These are phyloP conservation scores for Begonia masoniana DNA, from an alignment of 306 rosid genomes.

Conservation along the genomic window DNA sequence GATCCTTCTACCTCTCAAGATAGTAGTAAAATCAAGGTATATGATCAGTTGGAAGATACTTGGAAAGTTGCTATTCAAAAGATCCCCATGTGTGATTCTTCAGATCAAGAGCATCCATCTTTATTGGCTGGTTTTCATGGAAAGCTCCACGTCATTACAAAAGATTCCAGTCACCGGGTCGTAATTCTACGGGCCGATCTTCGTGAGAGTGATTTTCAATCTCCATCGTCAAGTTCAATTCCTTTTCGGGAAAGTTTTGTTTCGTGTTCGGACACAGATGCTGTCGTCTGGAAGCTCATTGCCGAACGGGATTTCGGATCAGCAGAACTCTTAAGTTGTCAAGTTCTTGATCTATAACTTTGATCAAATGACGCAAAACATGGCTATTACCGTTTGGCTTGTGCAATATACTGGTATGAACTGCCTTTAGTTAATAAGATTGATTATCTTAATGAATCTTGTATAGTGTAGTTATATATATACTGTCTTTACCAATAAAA, in stretches of 20 bases:
- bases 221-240: constrained; percentile 19
- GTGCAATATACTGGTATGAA: too few relatives aligned
- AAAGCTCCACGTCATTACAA: constrained; percentile 77
- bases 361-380: neutral
- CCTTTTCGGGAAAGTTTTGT: constrained; percentile 22
- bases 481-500: too few relatives aligned
- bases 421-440: too few relatives aligned
- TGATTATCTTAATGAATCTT: too few relatives aligned
- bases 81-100: constrained; percentile 63
- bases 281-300: constrained; percentile 55
- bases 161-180: constrained; percentile 44
- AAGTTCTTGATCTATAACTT: constrained; percentile 57
- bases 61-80: constrained; percentile 75
- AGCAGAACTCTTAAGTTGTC: constrained; percentile 72
- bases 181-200: constrained; percentile 54
- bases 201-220: constrained; percentile 16
- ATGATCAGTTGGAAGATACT: constrained; percentile 65
- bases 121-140: constrained; percentile 80
- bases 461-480: too few relatives aligned
- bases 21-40: constrained; percentile 74
- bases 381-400: too few relatives aligned
- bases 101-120: constrained; percentile 73
- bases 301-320: constrained; percentile 46
- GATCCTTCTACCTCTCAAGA: constrained; percentile 69
- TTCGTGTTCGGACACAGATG: constrained; percentile 31